These are phyloP conservation scores for Sesbania bispinosa DNA, from an alignment of 306 rosid species.

Conservation along the genomic window DNA sequence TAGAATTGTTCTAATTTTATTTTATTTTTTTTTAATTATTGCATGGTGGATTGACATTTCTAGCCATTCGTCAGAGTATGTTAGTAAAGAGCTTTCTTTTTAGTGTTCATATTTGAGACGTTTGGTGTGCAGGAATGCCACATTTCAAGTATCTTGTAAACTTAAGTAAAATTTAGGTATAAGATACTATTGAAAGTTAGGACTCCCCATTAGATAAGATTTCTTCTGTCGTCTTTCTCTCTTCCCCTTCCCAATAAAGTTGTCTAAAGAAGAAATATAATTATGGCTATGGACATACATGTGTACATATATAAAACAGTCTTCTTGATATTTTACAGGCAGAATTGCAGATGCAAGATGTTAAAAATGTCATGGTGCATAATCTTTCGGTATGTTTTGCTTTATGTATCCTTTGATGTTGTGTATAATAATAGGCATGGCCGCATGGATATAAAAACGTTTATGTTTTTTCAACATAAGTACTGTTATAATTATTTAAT, in stretches of 20 bases:
- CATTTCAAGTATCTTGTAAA: not conserved
- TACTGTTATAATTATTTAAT: not conserved
- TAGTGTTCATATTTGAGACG: not conserved
- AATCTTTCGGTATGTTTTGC: slow-evolving; percentile 77
- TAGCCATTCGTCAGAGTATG: not conserved
- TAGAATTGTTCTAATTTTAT: too few relatives aligned
- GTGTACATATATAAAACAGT: not conserved
- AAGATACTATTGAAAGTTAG: not conserved
- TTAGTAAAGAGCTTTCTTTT: not conserved
- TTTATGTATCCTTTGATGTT: slow-evolving; percentile 8
- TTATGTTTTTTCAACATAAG: slow-evolving; percentile 4
- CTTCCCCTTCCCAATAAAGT: not conserved
- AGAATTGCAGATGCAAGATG: slow-evolving; percentile 91
- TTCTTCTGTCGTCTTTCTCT: not conserved
- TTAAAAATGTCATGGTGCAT: slow-evolving; percentile 74
- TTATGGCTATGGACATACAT: not conserved
- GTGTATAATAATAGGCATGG: not conserved
- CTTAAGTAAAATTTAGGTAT: not conserved
- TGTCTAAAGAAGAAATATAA: not conserved
- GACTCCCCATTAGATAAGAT: not conserved
- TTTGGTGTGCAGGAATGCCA: not conserved
- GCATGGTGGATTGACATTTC: not conserved
- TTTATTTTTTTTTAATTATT: too few relatives aligned
- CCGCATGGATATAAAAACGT: not conserved
- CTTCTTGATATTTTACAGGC: slow-evolving; percentile 58